Evolutionary conservation across 305 asterid species (phyloP), one percentile per base, ranked within the genome.

Genomic region (Fraxinus paxiana): DNA sequence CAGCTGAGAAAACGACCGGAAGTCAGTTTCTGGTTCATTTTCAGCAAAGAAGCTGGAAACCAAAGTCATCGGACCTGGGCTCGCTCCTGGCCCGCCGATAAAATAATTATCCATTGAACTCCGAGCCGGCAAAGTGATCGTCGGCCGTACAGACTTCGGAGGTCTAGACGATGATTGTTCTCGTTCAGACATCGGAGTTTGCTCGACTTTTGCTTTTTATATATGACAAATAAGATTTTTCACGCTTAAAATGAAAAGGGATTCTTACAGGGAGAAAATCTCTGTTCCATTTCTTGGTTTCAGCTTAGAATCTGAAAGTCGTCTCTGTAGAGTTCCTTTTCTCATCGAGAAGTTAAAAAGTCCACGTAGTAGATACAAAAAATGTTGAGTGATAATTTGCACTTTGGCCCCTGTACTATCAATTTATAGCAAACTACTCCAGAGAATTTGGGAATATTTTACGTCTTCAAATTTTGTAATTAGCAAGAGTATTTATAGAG

Each of bases 1-100:
- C 2, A 94, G 93, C 91, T 94, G 97, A 0, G 97, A 91, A 87
- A 93, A 94, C 8, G 98, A 92, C 69, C 91, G 92, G 86, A 85
- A 90, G 43, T 89, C 94, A 17, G 78, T 80, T 76, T 89, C 91
- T 10, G 96, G 88, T 77, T 94, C 98, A 83, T 88, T 92, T n/a
- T 91, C 96, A 10, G 94, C 84, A 51, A 94, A 94, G 56, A 92
- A 94, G 51, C 83, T 91, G 3, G 98, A 90, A 0, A 92, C 94
- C 46, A 93, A 54, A 67, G 88, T 85, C 97, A 93, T 88, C 81
- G 97, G 96, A 30, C 97, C 96, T 0, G 91, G 96, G 72, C 96
- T 92, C 6, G 73, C 85, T 22, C 92, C 96, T 5, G 86, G 56
- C 2, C 87, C 94, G 61, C 86, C 88, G n/a, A 88, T 46, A 63